phyloP scores from a whole-genome alignment of 2,329 filamentous ascomycete species.

The Arthrinium phaeospermum region DNA sequence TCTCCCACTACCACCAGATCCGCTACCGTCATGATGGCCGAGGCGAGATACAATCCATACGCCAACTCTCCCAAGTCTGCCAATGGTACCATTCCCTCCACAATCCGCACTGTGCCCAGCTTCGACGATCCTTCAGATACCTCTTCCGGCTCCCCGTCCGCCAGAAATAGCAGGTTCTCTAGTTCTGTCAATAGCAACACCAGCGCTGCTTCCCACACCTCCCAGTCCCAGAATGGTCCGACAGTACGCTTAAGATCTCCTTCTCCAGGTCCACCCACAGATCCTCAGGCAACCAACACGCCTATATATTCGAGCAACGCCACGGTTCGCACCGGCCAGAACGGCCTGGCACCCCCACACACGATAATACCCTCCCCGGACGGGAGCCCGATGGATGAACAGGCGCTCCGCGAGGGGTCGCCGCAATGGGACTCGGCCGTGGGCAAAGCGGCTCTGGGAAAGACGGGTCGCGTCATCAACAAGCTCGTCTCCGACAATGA shows the following conservation, averaged over 20 bases:
- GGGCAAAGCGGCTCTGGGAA: slow-evolving; percentile 72
- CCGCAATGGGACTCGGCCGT: slow-evolving; percentile 68
- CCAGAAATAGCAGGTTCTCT: slow-evolving; percentile 58
- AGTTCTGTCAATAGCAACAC: slow-evolving; percentile 61
- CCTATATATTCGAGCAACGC: slow-evolving; percentile 35
- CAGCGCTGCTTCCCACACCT: slow-evolving; percentile 52
- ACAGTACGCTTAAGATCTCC: slow-evolving; percentile 40
- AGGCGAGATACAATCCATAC: slow-evolving; percentile 23
- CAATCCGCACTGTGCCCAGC: slow-evolving; percentile 63
- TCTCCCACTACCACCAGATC: neutral
- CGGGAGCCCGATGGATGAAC: slow-evolving; percentile 25
- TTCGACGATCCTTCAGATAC: slow-evolving; percentile 53
- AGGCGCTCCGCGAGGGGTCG: slow-evolving; percentile 40
- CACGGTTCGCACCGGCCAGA: slow-evolving; percentile 25
- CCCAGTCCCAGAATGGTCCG: slow-evolving; percentile 40
- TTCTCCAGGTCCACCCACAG: slow-evolving; percentile 27
- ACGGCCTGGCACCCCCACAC: neutral
- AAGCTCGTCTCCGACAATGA: slow-evolving; percentile 82
- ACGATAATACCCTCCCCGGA: neutral
- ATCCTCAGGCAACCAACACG: slow-evolving; percentile 21
- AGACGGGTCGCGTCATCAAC: slow-evolving; percentile 81
- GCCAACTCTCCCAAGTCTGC: slow-evolving; percentile 23
- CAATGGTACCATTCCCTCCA: slow-evolving; percentile 41
- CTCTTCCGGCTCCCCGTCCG: slow-evolving; percentile 44
- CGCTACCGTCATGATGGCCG: slow-evolving; percentile 17